Evolutionary conservation across 176 grass and related monocot genomes (phyloP).

Genomic region (Elymus sibiricus): DNA sequence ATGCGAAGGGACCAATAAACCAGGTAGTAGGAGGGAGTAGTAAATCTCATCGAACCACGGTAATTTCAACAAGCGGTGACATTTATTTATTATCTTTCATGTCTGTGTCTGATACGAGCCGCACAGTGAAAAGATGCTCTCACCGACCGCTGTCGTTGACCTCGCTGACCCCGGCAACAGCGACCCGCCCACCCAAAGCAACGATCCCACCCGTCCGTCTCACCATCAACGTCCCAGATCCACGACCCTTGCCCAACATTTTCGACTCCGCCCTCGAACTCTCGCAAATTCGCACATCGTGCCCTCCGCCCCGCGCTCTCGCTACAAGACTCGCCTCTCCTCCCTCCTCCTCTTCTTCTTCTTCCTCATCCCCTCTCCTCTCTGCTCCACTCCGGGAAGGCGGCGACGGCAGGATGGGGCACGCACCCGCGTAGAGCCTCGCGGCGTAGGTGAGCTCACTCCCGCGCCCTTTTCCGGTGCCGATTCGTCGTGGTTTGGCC

Average conservation of each 20-base stretch:
- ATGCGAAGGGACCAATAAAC: no score
- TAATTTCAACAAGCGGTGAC: not conserved
- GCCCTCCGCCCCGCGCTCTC: not conserved
- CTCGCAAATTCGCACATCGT: not conserved
- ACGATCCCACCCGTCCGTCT: not conserved
- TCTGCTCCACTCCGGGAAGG: not conserved
- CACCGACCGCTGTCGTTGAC: slow-evolving; percentile 38
- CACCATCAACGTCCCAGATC: not conserved
- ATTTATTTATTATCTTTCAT: not conserved
- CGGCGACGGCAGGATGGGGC: not conserved
- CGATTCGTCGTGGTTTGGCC: not conserved
- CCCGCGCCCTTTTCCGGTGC: not conserved
- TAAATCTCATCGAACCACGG: not conserved
- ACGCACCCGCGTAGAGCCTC: not conserved
- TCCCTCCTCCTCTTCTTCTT: not conserved
- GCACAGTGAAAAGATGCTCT: slow-evolving; percentile 12
- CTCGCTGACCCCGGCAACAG: slow-evolving; percentile 21
- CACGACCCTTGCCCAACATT: not conserved
- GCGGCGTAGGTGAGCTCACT: slow-evolving; percentile 19
- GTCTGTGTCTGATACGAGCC: not conserved
- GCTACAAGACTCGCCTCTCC: not conserved
- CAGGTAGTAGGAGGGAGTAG: no score
- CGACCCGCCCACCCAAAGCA: not conserved
- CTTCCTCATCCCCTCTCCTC: not conserved
- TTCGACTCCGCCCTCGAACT: not conserved